phyloP scores from a whole-genome alignment of 2,329 filamentous ascomycete genomes.

The Rutstroemia sp. region DNA sequence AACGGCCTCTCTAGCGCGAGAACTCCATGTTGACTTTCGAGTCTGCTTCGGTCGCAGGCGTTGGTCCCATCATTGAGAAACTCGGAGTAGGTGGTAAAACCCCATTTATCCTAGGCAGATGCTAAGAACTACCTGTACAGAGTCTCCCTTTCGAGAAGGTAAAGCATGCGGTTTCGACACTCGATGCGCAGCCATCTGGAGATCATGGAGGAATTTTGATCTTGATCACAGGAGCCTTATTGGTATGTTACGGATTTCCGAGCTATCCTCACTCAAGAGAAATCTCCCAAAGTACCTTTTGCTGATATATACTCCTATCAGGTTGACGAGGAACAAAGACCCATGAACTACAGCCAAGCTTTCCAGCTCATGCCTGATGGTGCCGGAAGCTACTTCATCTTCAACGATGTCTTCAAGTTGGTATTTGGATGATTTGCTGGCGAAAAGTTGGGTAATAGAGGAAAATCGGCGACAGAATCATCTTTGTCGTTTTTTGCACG shows the following conservation, averaged over 20 bases:
- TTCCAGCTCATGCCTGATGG: slow-evolving; percentile 76
- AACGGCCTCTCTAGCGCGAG: slow-evolving; percentile 50
- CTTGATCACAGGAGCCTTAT: slow-evolving; percentile 76
- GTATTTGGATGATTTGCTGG: slow-evolving; percentile 48
- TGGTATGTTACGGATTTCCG: slow-evolving; percentile 48
- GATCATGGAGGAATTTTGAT: slow-evolving; percentile 69
- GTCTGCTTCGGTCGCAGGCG: slow-evolving; percentile 58
- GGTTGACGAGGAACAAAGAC: slow-evolving; percentile 79
- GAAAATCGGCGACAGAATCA: slow-evolving; percentile 4
- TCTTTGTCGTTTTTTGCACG: slow-evolving; percentile 14
- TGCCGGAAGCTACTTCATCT: slow-evolving; percentile 69
- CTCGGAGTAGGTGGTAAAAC: slow-evolving; percentile 52
- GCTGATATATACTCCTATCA: slow-evolving; percentile 31
- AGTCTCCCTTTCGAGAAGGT: slow-evolving; percentile 74
- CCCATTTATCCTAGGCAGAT: neutral
- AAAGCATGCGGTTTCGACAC: slow-evolving; percentile 66
- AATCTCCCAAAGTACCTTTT: neutral
- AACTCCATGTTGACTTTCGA: slow-evolving; percentile 94
- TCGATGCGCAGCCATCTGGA: slow-evolving; percentile 75
- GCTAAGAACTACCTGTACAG: slow-evolving; percentile 37
- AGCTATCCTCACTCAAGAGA: slow-evolving; percentile 3
- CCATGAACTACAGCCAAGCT: slow-evolving; percentile 84
- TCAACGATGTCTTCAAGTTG: slow-evolving; percentile 93
- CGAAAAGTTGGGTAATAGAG: slow-evolving; percentile 17
- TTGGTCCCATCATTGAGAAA: slow-evolving; percentile 66